Evolutionary conservation across 2,329 filamentous ascomycete genomes (phyloP), one percentile per base, ranked within the genome.

Genomic region (Beauveria varroae): DNA sequence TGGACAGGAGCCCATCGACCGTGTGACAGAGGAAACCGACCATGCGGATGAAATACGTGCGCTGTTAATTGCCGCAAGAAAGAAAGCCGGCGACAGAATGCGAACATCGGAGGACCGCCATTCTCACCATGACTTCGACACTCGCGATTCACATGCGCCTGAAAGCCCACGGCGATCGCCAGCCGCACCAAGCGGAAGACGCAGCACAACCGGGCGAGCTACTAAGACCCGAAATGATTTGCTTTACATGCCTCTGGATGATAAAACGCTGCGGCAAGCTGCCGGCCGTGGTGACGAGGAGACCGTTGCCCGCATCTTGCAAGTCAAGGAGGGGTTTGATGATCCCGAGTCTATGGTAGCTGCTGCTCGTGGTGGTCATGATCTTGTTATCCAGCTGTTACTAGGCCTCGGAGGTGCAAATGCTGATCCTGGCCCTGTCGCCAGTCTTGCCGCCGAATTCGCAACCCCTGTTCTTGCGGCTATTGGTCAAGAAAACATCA

Each of bases 391-490:
- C 64, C 90, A 93, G 69, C 82, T 96, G 30, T 74, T 92, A 55
- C 74, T 91, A 47, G 88, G 87, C 9, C 77, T 91, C 65, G 88
- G 88, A 3, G 79, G 81, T 54, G 82, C 83, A 14, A 83, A 85
- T 58, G 80, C 83, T 0, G 90, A 95, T 67, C 91, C 91, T 37
- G 79, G 82, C 7, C 84, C 90, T 14, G 74, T 92, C 52, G 69
- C 78, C 9, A 80, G 81, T 34, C 78, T 84, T 62, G 79, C 81
- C 30, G 75, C 81, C 47, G 92, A 95, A 62, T 87, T 90, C 68
- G 89, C 93, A 57, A 98, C 93, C 1, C 95, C 95, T 1, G 96
- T 99, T 80, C 83, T 97, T 43, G 92, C 93, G 62, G 93, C 95
- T 1, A 97, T 99, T 65, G 93, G 95, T 18, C 89, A 93, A 67